Evolutionary conservation across 371 early-diverging fungal species (phyloP).

Genomic region (Batkoa obscura): DNA sequence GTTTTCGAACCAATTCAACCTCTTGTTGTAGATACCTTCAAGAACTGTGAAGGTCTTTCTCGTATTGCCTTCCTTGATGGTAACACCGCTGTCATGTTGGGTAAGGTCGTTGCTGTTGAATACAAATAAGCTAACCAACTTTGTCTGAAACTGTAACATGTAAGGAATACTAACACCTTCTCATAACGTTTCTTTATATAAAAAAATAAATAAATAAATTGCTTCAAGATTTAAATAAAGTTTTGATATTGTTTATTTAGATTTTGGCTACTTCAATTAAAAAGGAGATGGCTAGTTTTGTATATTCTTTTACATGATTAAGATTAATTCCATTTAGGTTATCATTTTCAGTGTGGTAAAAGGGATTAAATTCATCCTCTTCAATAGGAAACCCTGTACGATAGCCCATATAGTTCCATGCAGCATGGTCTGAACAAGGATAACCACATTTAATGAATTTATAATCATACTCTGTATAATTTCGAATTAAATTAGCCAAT

Average conservation of each 20-base stretch:
- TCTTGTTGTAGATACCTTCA: conserved; percentile 5
- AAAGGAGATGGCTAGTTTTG: no score
- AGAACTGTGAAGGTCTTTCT: conserved; percentile 10
- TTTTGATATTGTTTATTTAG: no score
- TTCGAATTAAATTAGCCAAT: conserved; percentile 22
- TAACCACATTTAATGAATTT: conserved; percentile 36
- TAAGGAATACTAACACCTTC: no score
- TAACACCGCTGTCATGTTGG: conserved; percentile 10
- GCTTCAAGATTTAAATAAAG: no score
- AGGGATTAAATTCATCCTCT: conserved; percentile 26
- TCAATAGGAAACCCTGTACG: conserved; percentile 69
- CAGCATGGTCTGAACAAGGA: conserved; percentile 68
- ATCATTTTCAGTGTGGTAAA: conserved; percentile 56
- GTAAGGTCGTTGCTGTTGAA: conserved; percentile 9
- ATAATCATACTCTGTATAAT: conserved; percentile 8
- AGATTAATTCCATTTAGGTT: conserved; percentile 52
- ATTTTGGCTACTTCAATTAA: no score
- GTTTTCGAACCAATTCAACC: conserved; percentile 5
- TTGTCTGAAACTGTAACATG: no score
- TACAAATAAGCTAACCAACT: conserved; percentile 7
- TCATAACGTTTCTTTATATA: no score
- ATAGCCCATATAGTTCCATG: conserved; percentile 74
- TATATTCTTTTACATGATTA: no score
- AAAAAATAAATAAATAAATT: no score
- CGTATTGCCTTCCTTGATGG: conserved; percentile 10